Evolutionary conservation across 108 stramenopile genomes (phyloP), one percentile per base, ranked within the genome.

Genomic region (Pseudonitzschia pungens): DNA sequence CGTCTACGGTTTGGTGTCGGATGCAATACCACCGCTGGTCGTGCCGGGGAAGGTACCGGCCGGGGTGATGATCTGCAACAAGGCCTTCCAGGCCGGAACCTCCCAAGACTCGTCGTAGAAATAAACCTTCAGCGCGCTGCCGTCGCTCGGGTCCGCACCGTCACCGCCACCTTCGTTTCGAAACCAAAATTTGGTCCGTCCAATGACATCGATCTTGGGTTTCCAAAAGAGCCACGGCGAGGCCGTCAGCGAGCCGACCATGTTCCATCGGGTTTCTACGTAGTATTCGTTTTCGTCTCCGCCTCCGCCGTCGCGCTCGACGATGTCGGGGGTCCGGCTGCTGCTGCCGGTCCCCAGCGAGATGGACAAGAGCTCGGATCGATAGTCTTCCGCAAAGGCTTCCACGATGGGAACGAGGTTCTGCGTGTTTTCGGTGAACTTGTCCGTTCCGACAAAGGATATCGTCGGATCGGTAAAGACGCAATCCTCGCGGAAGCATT

Each of bases 91-190:
- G 45, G 92, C 88, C 9, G 89, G 86, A 29, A 92, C 78, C 71
- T 92, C 92, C 92, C 92, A 92, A 21, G 59, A 65, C 68, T 92
- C 92, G 68, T 92, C 92, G 42, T 92, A 90, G 55, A 87, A 87
- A 71, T 87, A 85, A 1, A 92, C 85, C 64, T 64, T 79, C 73
- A 27, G 54, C 56, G 50, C 60, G 18, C 6, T 51, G 36, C 31
- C 51, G 10, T 18, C 32, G 67, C 22, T 41, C 26, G 5, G 45
- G 45, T 18, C 27, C 3, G 43, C 69, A 16, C 65, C 68, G n/a
- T 33, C 45, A 42, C 62, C 28, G 31, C 41, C 58, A 48, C 27
- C 59, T 55, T 41, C 18, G 20, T 21, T 16, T 58, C 42, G 28
- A 55, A 83, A 92, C 92, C 92, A 92, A 75, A 92, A 92, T 70